Evolutionary conservation across 805 yeast species (phyloP).

Genomic region (Metschnikowia proteae): DNA sequence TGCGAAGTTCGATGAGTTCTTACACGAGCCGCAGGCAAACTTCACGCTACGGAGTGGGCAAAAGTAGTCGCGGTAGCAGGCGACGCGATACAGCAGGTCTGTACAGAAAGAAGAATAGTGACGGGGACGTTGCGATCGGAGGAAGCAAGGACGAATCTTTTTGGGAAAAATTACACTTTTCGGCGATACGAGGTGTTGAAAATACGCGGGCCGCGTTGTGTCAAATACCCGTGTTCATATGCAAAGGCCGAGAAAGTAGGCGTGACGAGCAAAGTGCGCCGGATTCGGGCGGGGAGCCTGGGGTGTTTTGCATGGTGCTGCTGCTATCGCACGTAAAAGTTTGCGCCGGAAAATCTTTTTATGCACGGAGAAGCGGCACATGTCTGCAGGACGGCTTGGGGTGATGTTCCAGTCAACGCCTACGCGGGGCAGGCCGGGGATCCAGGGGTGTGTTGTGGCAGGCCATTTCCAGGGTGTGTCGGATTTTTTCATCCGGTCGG

Average conservation of each 20-base stretch:
- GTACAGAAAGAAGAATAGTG: too few relatives aligned
- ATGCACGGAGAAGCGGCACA: background rate
- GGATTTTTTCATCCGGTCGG: background rate
- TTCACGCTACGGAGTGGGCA: too few relatives aligned
- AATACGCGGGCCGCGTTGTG: background rate
- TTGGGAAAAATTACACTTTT: too few relatives aligned
- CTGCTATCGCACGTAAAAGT: conserved; percentile 1
- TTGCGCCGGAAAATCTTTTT: conserved; percentile 7
- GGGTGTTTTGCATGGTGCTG: background rate
- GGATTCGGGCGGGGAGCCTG: conserved; percentile 1
- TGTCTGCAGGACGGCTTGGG: background rate
- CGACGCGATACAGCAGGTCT: too few relatives aligned
- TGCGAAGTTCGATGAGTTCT: background rate
- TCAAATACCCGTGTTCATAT: background rate
- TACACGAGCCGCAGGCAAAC: background rate
- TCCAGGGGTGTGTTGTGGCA: too few relatives aligned
- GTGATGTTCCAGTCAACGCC: background rate
- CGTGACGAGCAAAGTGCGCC: background rate
- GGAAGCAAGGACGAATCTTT: too few relatives aligned
- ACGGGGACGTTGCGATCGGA: too few relatives aligned
- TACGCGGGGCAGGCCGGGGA: too few relatives aligned
- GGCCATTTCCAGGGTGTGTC: background rate
- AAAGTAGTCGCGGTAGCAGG: too few relatives aligned
- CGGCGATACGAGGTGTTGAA: too few relatives aligned
- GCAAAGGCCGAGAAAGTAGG: background rate